Evolutionary conservation across 805 yeast genomes (phyloP).

Genomic region (Starmerella powellii): DNA sequence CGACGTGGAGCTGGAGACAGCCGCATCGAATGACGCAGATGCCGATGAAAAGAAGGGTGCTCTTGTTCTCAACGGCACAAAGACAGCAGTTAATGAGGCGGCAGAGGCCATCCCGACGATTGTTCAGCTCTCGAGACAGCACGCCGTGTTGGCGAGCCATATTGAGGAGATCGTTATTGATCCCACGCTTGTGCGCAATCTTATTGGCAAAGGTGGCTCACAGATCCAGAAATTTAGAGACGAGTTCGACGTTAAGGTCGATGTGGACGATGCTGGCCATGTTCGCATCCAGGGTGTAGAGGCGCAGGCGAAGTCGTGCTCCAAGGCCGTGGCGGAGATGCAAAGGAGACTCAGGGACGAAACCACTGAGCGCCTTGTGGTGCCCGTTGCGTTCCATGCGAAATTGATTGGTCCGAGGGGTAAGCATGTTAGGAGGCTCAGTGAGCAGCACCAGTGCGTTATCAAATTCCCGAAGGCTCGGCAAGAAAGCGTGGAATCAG

Average conservation of each 20-base stretch:
- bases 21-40: neutral
- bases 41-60: slow-evolving; percentile 28
- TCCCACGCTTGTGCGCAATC: slow-evolving; percentile 51
- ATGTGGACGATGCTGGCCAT: slow-evolving; percentile 48
- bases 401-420: slow-evolving; percentile 77
- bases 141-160: slow-evolving; percentile 37
- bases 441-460: slow-evolving; percentile 72
- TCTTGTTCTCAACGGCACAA: slow-evolving; percentile 58
- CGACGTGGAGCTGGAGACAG: slow-evolving; percentile 18
- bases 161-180: slow-evolving; percentile 50
- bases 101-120: slow-evolving; percentile 41
- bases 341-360: slow-evolving; percentile 79
- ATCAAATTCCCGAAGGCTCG: slow-evolving; percentile 54
- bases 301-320: slow-evolving; percentile 64
- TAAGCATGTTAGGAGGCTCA: slow-evolving; percentile 66
- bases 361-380: slow-evolving; percentile 45
- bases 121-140: slow-evolving; percentile 44
- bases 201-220: slow-evolving; percentile 84
- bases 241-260: slow-evolving; percentile 64
- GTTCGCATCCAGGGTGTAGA: slow-evolving; percentile 66
- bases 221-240: slow-evolving; percentile 56
- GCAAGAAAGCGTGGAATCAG: slow-evolving; percentile 3
- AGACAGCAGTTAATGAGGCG: slow-evolving; percentile 46
- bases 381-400: slow-evolving; percentile 71
- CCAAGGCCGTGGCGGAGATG: slow-evolving; percentile 42